phyloP scores from a whole-genome alignment of 139 green algal genomes.

The Chlorella sorokiniana region DNA sequence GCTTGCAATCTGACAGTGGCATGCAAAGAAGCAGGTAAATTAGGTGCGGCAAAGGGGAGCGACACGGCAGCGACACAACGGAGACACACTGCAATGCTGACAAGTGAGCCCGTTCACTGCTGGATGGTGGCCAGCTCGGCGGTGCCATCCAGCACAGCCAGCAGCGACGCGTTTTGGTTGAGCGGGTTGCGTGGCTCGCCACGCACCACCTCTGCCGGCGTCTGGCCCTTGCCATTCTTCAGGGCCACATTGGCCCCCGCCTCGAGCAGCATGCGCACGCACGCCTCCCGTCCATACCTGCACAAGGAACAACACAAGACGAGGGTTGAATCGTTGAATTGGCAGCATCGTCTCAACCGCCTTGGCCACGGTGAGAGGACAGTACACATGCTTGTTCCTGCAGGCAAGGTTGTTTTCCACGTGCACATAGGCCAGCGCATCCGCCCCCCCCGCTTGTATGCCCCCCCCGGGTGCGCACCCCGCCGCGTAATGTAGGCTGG shows the following conservation, averaged over 20 bases:
- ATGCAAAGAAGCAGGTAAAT: no score
- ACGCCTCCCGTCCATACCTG: conserved; percentile 62
- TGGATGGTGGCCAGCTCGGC: conserved; percentile 4
- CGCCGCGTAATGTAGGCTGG: conserved; percentile 76
- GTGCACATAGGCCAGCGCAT: no score
- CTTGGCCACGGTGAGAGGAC: no score
- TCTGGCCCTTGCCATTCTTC: conserved; percentile 75
- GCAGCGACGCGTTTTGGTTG: conserved; percentile 51
- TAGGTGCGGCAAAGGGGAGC: no score
- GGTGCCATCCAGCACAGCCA: conserved; percentile 32
- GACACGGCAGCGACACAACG: no score
- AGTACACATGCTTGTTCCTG: no score
- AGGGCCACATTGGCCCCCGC: conserved; percentile 58
- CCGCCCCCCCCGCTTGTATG: no score
- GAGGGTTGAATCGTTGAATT: no score
- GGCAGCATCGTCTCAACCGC: no score
- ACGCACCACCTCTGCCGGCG: conserved; percentile 73
- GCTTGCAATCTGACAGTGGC: no score
- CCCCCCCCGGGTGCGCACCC: conserved; percentile 27
- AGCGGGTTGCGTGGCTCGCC: conserved; percentile 62
- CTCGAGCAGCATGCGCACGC: conserved; percentile 68
- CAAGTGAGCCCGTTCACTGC: not conserved
- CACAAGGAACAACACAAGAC: not conserved
- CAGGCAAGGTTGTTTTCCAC: no score
- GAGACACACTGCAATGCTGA: no score